phyloP scores from a whole-genome alignment of 805 yeast species.

The Ogataea nakhonphanomensis region DNA sequence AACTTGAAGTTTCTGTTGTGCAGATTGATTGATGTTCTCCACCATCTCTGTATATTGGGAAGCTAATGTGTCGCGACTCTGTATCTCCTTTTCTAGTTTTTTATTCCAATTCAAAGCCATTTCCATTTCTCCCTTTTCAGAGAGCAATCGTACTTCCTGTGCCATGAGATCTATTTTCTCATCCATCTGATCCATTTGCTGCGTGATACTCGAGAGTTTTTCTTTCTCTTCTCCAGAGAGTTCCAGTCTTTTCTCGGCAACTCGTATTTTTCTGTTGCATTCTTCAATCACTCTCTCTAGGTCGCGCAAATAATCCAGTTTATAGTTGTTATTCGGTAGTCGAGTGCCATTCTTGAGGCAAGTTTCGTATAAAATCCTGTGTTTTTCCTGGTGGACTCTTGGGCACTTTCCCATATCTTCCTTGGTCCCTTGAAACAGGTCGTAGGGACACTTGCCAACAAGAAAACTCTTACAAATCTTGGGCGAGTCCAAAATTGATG shows the following conservation, averaged over 20 bases:
- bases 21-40: slow-evolving; percentile 77
- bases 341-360: slow-evolving; percentile 34
- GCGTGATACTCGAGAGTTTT: slow-evolving; percentile 28
- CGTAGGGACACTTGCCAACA: slow-evolving; percentile 87
- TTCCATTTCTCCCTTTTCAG: slow-evolving; percentile 45
- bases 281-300: slow-evolving; percentile 56
- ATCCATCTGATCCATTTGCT: slow-evolving; percentile 60
- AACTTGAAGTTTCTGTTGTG: slow-evolving; percentile 87
- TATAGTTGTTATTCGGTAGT: slow-evolving; percentile 41
- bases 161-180: slow-evolving; percentile 60
- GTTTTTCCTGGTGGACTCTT: slow-evolving; percentile 67
- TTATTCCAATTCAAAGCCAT: slow-evolving; percentile 50
- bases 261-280: slow-evolving; percentile 59
- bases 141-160: slow-evolving; percentile 59
- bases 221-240: slow-evolving; percentile 60
- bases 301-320: slow-evolving; percentile 45
- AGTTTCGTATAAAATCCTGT: slow-evolving; percentile 64
- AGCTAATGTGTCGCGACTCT: slow-evolving; percentile 50
- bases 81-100: slow-evolving; percentile 41
- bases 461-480: slow-evolving; percentile 75
- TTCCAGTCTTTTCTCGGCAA: slow-evolving; percentile 62
- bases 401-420: slow-evolving; percentile 82
- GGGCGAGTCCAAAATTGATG: slow-evolving; percentile 44
- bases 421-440: slow-evolving; percentile 76
- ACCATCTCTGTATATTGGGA: slow-evolving; percentile 55